phyloP scores from a whole-genome alignment of 176 grass and related monocot species.

The Alloteropsis semialata region DNA sequence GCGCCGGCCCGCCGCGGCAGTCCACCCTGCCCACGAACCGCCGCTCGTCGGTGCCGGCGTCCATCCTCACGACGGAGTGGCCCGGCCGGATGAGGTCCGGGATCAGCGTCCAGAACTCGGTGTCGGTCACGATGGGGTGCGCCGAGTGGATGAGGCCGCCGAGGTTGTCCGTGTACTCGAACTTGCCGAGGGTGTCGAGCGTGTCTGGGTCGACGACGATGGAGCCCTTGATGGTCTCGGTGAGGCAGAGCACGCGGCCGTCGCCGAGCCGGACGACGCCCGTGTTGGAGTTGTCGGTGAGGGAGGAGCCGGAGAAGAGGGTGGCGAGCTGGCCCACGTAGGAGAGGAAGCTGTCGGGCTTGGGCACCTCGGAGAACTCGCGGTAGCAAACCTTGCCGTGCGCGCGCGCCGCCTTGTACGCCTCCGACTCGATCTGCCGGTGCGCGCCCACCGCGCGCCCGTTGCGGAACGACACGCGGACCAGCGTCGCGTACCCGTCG shows the following conservation, averaged over 20 bases:
- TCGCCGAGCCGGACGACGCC: slow-evolving; percentile 88
- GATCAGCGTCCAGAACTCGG: slow-evolving; percentile 83
- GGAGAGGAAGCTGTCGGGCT: slow-evolving; percentile 47
- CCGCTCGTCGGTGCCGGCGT: slow-evolving; percentile 75
- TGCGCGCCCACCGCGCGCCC: slow-evolving; percentile 61
- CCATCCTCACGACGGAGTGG: slow-evolving; percentile 73
- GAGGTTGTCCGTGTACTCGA: slow-evolving; percentile 73
- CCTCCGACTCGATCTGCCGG: slow-evolving; percentile 91
- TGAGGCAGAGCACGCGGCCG: slow-evolving; percentile 92
- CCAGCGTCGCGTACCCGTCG: slow-evolving; percentile 93
- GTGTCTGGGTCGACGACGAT: slow-evolving; percentile 88
- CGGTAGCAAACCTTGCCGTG: slow-evolving; percentile 82
- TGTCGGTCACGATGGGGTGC: slow-evolving; percentile 80
- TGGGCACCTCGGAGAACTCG: slow-evolving; percentile 93
- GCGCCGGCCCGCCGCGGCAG: slow-evolving; percentile 81
- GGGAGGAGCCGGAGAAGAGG: slow-evolving; percentile 82
- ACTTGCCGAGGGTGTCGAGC: slow-evolving; percentile 82
- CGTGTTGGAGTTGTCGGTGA: slow-evolving; percentile 99
- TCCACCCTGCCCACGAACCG: slow-evolving; percentile 73
- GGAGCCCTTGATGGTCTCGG: slow-evolving; percentile 92
- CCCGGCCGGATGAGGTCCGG: slow-evolving; percentile 84
- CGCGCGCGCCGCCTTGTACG: slow-evolving; percentile 80
- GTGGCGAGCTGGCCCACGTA: slow-evolving; percentile 61
- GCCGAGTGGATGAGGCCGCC: slow-evolving; percentile 88
- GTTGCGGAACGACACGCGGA: slow-evolving; percentile 75